These are phyloP conservation scores for Coemansia asiatica DNA, from an alignment of 192 early-diverging fungal species.

Conservation along the genomic window DNA sequence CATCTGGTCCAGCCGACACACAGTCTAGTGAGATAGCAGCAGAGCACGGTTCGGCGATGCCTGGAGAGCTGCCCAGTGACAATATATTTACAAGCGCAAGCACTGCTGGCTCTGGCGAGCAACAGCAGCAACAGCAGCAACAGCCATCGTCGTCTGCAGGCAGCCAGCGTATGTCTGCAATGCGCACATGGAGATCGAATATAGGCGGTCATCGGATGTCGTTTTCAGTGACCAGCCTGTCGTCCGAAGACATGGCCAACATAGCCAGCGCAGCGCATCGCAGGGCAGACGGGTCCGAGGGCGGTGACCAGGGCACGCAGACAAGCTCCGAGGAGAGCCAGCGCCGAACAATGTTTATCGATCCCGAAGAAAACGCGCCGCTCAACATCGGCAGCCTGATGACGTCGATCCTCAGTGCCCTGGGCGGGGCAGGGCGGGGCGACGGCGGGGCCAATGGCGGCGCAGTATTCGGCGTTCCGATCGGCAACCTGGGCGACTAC, in stretches of 20 bases:
- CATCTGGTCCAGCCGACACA: background rate
- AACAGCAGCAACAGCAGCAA: background rate
- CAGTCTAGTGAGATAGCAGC: background rate
- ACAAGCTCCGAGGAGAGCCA: slow-evolving; percentile 17
- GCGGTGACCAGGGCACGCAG: background rate
- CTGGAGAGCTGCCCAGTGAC: slow-evolving; percentile 14
- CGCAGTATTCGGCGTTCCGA: slow-evolving; percentile 48
- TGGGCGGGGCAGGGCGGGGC: slow-evolving; percentile 39
- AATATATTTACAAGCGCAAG: slow-evolving; percentile 10
- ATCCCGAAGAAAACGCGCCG: slow-evolving; percentile 47
- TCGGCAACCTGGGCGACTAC: slow-evolving; percentile 77
- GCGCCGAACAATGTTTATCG: slow-evolving; percentile 44
- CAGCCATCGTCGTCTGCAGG: slow-evolving; percentile 2
- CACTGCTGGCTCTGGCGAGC: background rate
- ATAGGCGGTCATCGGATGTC: slow-evolving; percentile 33
- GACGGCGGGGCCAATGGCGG: slow-evolving; percentile 25
- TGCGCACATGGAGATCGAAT: slow-evolving; percentile 50
- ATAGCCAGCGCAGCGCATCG: background rate
- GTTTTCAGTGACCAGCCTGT: slow-evolving; percentile 38
- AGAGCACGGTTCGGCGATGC: background rate
- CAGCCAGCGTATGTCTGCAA: slow-evolving; percentile 20
- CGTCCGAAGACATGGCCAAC: slow-evolving; percentile 1
- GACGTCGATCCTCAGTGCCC: slow-evolving; percentile 44
- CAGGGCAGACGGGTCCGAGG: background rate
- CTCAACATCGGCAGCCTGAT: slow-evolving; percentile 41